A percentile compares a stretch with the other conserved stretches of the same genome.
phyloP scores from a whole-genome alignment of 257 asterid species.

The Schizonepeta tenuifolia region DNA sequence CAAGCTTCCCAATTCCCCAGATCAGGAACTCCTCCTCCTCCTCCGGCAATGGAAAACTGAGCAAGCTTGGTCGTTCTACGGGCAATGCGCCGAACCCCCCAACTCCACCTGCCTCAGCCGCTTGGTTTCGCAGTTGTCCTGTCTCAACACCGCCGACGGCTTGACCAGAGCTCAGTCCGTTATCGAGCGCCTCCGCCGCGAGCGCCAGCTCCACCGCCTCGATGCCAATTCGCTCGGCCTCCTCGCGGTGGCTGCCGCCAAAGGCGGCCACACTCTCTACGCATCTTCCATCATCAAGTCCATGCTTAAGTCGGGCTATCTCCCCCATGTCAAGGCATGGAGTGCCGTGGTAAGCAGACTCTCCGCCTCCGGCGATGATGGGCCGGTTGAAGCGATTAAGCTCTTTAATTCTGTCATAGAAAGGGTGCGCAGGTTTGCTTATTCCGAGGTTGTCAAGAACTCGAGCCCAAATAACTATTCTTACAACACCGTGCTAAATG shows the following conservation, averaged over 20 bases:
- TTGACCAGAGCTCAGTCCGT: constrained; percentile 79
- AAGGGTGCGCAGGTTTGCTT: constrained; percentile 54
- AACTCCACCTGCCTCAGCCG: constrained; percentile 91
- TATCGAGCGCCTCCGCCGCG: constrained; percentile 79
- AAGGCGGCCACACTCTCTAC: no score
- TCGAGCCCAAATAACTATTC: constrained; percentile 86
- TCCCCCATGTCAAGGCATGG: constrained; percentile 99
- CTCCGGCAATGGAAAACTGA: constrained; percentile 82
- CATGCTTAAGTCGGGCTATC: no score
- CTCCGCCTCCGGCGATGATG: constrained; percentile 76
- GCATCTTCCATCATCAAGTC: no score
- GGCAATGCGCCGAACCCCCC: constrained; percentile 60
- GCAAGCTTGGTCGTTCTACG: constrained; percentile 78
- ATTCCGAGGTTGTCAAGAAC: constrained; percentile 56
- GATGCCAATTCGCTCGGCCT: no score
- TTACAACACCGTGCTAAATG: constrained; percentile 85
- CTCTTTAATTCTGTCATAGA: constrained; percentile 58
- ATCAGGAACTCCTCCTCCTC: constrained; percentile 62
- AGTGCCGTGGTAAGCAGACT: constrained; percentile 87
- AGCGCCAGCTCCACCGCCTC: constrained; percentile 86
- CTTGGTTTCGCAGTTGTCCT: constrained; percentile 74
- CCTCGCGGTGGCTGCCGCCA: no score
- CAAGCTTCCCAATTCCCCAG: constrained; percentile 42
- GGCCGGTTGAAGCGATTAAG: constrained; percentile 71
- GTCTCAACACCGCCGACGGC: constrained; percentile 64